Evolutionary conservation across 2,329 filamentous ascomycete species (phyloP).

Genomic region (Colletotrichum sp.): DNA sequence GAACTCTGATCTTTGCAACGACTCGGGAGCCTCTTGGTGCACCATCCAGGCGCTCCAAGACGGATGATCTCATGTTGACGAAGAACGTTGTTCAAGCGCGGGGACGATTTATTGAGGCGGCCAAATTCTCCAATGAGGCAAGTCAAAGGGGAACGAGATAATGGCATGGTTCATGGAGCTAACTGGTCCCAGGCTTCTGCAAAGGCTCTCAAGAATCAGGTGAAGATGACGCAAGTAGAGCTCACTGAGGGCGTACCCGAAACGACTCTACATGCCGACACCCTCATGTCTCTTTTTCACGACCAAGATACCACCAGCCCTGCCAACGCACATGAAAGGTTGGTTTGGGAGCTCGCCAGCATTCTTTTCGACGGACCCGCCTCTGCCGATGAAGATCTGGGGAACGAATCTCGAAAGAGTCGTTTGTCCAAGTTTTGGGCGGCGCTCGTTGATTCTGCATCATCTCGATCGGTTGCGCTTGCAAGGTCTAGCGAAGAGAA

Average conservation of each 20-base stretch:
- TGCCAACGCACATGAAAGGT: constrained; percentile 67
- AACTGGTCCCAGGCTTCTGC: constrained; percentile 54
- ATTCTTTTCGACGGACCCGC: constrained; percentile 82
- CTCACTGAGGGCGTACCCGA: constrained; percentile 64
- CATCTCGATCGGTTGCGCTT: constrained; percentile 59
- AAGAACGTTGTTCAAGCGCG: constrained; percentile 67
- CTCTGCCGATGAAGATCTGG: constrained; percentile 43
- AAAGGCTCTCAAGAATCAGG: constrained; percentile 60
- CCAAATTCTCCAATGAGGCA: constrained; percentile 65
- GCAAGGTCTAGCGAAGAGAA: constrained; percentile 78
- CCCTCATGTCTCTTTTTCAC: constrained; percentile 44
- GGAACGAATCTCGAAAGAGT: constrained; percentile 57
- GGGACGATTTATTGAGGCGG: constrained; percentile 68
- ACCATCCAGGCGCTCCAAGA: constrained; percentile 33
- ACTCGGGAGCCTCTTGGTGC: constrained; percentile 25
- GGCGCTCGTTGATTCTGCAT: constrained; percentile 66
- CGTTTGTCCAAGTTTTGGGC: constrained; percentile 73
- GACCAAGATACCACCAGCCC: constrained; percentile 45
- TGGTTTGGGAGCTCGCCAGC: constrained; percentile 85
- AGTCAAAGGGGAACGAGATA: constrained; percentile 4
- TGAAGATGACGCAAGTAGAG: constrained; percentile 58
- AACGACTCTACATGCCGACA: constrained; percentile 49
- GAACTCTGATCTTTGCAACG: constrained; percentile 68
- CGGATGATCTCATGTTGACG: constrained; percentile 57
- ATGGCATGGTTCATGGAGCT: background rate